A percentile compares a stretch with the other conserved stretches of the same genome.
Conservation (phyloP, 1,284 basidiomycete species). For the Omphalotus olearius region DNA sequence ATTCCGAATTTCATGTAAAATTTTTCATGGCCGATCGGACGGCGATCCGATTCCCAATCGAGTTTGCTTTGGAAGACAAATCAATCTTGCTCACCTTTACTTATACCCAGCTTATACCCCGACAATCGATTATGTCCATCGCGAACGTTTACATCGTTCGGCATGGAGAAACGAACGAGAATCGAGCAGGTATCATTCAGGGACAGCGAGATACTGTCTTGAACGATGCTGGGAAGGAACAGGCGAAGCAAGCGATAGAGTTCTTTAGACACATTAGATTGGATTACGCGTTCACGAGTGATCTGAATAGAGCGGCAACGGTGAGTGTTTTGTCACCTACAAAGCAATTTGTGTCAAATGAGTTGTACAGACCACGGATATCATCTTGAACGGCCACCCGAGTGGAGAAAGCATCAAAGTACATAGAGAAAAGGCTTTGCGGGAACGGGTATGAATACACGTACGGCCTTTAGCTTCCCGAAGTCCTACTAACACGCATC, state of each 20-base stretch:
- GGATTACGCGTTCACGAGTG: slow-evolving; percentile 56
- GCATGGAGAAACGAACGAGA: slow-evolving; percentile 73
- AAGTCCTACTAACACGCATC: not conserved
- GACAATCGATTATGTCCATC: slow-evolving; percentile 18
- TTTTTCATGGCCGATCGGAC: too few species aligned
- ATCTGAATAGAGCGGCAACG: slow-evolving; percentile 56
- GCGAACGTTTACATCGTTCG: slow-evolving; percentile 60
- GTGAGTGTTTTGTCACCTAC: slow-evolving; percentile 31
- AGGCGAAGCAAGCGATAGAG: slow-evolving; percentile 51
- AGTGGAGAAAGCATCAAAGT: slow-evolving; percentile 29
- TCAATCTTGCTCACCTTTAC: too few species aligned
- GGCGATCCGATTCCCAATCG: too few species aligned
- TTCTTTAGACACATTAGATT: slow-evolving; percentile 50
- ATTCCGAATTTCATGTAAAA: too few species aligned
- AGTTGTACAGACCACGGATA: slow-evolving; percentile 53
- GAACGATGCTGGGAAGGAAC: slow-evolving; percentile 52
- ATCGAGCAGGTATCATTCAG: slow-evolving; percentile 58
- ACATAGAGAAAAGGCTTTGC: slow-evolving; percentile 39
- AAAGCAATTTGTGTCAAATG: not conserved
- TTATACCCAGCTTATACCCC: not conserved
- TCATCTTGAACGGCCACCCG: slow-evolving; percentile 52
- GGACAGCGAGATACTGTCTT: slow-evolving; percentile 65
- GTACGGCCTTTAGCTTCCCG: not conserved
- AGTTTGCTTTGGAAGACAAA: too few species aligned
- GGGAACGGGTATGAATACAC: slow-evolving; percentile 54